Conservation (phyloP, 2,329 filamentous ascomycete species). For the Penicillium sumatraense region DNA sequence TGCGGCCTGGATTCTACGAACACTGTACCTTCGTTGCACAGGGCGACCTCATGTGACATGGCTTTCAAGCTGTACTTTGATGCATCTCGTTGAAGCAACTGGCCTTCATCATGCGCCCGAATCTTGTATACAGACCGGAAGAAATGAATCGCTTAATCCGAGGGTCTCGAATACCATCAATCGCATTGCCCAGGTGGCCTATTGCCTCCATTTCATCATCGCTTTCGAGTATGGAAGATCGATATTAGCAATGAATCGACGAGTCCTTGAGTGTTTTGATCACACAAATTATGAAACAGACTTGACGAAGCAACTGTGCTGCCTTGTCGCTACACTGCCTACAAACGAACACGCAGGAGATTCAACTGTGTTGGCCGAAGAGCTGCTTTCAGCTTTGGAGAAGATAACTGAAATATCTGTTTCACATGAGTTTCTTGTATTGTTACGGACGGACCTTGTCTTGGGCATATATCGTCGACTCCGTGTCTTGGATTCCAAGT, state of each 20-base stretch:
- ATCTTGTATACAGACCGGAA: slow-evolving; percentile 22
- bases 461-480: slow-evolving; percentile 47
- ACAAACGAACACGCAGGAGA: slow-evolving; percentile 4
- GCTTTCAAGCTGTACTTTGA: slow-evolving; percentile 59
- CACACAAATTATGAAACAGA: slow-evolving; percentile 11
- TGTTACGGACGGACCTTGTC: slow-evolving; percentile 34
- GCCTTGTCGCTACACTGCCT: slow-evolving; percentile 18
- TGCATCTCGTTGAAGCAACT: slow-evolving; percentile 61
- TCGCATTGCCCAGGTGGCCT: slow-evolving; percentile 34
- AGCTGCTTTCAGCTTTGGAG: slow-evolving; percentile 13
- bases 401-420: slow-evolving; percentile 14
- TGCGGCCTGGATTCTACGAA: slow-evolving; percentile 54
- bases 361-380: slow-evolving; percentile 2
- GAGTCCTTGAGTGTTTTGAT: slow-evolving; percentile 15
- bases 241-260: slow-evolving; percentile 27
- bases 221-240: slow-evolving; percentile 42
- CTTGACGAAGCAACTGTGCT: slow-evolving; percentile 22
- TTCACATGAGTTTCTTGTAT: slow-evolving; percentile 37
- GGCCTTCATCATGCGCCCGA: slow-evolving; percentile 26
- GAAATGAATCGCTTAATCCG: slow-evolving; percentile 4
- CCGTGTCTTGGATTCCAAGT: slow-evolving; percentile 43
- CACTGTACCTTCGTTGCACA: slow-evolving; percentile 55
- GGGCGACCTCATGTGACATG: slow-evolving; percentile 57
- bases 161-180: slow-evolving; percentile 24
- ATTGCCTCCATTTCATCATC: slow-evolving; percentile 34